These are phyloP conservation scores for Uronychia setigera DNA, from an alignment of 73 alveolate species.

Conservation along the genomic window DNA sequence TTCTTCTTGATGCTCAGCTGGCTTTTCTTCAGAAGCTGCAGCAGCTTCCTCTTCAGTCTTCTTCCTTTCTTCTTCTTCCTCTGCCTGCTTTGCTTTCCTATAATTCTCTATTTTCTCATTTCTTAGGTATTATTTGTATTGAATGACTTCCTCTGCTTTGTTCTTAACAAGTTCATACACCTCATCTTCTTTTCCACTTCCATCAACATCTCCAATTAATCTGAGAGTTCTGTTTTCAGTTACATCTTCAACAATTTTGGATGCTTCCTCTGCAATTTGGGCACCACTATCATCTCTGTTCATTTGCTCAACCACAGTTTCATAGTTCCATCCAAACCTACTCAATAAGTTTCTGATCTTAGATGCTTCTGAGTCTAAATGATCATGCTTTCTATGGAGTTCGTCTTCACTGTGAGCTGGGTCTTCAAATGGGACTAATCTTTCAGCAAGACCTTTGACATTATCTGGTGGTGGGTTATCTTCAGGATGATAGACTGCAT, in stretches of 20 bases:
- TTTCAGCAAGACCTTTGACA: slow-evolving; percentile 83
- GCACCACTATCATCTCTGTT: not conserved
- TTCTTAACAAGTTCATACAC: slow-evolving; percentile 46
- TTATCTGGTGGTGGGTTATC: slow-evolving; percentile 94
- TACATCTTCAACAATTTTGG: not conserved
- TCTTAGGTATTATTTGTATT: slow-evolving; percentile 53
- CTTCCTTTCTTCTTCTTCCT: slow-evolving; percentile 35
- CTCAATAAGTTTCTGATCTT: slow-evolving; percentile 74
- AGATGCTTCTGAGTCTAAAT: slow-evolving; percentile 71
- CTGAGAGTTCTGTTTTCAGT: not conserved
- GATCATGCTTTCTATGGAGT: slow-evolving; percentile 70
- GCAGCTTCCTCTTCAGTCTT: slow-evolving; percentile 37
- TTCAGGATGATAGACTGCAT: slow-evolving; percentile 86
- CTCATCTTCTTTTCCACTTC: slow-evolving; percentile 55
- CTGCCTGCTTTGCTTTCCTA: slow-evolving; percentile 50
- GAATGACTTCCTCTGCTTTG: slow-evolving; percentile 38
- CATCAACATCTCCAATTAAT: slow-evolving; percentile 1
- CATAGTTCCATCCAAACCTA: slow-evolving; percentile 59
- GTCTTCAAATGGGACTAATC: slow-evolving; percentile 76
- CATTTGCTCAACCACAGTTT: not conserved
- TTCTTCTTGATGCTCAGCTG: slow-evolving; percentile 48
- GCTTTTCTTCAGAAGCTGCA: slow-evolving; percentile 28
- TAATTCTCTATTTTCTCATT: slow-evolving; percentile 58
- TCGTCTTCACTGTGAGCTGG: slow-evolving; percentile 72
- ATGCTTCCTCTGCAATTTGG: not conserved